Percentiles rank a stretch among this genome's conserved stretches.
These are phyloP conservation scores for Tricholoma matsutake DNA, from an alignment of 768 basidiomycete species.

Conservation along the genomic window DNA sequence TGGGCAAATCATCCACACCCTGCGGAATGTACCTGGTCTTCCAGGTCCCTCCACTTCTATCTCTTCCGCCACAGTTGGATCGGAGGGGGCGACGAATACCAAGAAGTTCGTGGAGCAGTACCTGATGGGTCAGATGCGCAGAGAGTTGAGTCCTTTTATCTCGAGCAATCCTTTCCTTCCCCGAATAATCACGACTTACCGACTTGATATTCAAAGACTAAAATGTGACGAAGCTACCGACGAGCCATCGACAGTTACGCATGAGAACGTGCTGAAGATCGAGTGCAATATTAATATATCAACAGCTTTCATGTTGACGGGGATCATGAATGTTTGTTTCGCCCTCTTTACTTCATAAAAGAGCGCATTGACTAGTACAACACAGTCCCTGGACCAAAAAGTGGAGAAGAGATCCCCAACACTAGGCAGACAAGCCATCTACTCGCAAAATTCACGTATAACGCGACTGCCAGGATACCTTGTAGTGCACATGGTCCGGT, in stretches of 20 bases:
- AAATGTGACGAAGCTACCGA: conserved; percentile 81
- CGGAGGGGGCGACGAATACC: conserved; percentile 24
- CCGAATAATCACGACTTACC: not conserved
- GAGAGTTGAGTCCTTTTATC: conserved; percentile 44
- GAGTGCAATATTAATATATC: conserved; percentile 87
- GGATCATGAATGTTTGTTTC: conserved; percentile 68
- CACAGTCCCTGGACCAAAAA: conserved; percentile 79
- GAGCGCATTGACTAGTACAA: not conserved
- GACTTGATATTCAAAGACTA: conserved; percentile 43
- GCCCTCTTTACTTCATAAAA: not conserved
- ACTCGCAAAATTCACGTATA: conserved; percentile 77
- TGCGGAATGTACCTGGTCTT: conserved; percentile 67
- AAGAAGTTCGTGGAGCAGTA: conserved; percentile 77
- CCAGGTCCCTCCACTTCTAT: conserved; percentile 10
- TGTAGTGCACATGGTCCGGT: conserved; percentile 93
- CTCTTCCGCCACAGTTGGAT: conserved; percentile 15
- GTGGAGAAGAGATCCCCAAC: conserved; percentile 82
- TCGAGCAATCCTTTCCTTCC: not conserved
- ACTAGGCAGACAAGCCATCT: conserved; percentile 77
- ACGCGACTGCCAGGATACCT: conserved; percentile 83
- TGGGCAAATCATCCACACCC: conserved; percentile 64
- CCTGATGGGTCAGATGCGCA: conserved; percentile 73
- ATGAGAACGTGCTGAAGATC: conserved; percentile 81
- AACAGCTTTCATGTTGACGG: conserved; percentile 87
- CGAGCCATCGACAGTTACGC: conserved; percentile 60